phyloP scores from a whole-genome alignment of 805 yeast genomes.

The Schwanniomyces polymorphus region DNA sequence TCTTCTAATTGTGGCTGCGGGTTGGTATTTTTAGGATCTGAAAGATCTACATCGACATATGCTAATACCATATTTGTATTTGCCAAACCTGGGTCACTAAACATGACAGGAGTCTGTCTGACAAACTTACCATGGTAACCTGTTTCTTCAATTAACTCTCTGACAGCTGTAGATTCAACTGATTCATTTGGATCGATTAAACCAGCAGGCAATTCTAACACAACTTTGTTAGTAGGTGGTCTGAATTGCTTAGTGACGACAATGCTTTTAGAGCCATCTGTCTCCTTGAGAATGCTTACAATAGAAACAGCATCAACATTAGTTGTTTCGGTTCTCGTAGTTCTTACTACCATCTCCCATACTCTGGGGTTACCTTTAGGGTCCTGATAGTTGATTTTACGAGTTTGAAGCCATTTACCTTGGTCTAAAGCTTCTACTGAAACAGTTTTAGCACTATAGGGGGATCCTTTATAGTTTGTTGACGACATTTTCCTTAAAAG shows the following conservation, averaged over 20 bases:
- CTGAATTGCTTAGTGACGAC: constrained; percentile 87
- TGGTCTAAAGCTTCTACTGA: constrained; percentile 33
- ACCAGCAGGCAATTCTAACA: constrained; percentile 96
- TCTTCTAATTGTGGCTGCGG: constrained; percentile 84
- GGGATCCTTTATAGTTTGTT: constrained; percentile 23
- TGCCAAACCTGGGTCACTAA: constrained; percentile 81
- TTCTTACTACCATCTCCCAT: constrained; percentile 90
- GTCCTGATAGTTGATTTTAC: constrained; percentile 67
- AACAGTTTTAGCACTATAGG: constrained; percentile 32
- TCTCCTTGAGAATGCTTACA: constrained; percentile 63
- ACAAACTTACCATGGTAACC: constrained; percentile 76
- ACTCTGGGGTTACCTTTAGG: constrained; percentile 67
- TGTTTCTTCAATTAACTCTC: constrained; percentile 91
- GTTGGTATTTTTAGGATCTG: constrained; percentile 59
- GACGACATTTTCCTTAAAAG: constrained; percentile 8
- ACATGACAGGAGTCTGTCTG: constrained; percentile 20
- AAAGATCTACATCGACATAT: constrained; percentile 72
- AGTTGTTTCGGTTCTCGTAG: constrained; percentile 60
- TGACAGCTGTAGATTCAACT: constrained; percentile 73
- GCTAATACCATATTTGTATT: constrained; percentile 85
- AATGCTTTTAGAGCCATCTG: constrained; percentile 34
- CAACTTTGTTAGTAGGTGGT: constrained; percentile 86
- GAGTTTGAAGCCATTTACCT: constrained; percentile 52
- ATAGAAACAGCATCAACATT: constrained; percentile 91
- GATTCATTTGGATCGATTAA: constrained; percentile 82